Percentiles rank a stretch among this genome's conserved stretches.
Evolutionary conservation across 2,329 filamentous ascomycete species (phyloP).

Genomic region (Diaporthe caulivora): DNA sequence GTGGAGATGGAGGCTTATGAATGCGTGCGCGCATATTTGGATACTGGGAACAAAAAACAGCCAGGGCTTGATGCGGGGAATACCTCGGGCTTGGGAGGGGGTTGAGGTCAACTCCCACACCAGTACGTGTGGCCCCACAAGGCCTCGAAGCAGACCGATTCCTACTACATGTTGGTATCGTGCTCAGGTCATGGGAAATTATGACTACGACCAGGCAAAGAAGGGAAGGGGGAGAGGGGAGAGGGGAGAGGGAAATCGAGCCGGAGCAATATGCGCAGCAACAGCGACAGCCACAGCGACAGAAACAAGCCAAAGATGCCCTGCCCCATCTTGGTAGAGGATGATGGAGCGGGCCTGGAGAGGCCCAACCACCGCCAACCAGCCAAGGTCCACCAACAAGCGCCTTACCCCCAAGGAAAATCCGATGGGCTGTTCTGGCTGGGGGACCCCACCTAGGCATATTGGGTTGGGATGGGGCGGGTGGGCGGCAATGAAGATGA

Average conservation of each 20-base stretch:
- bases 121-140: too few relatives aligned
- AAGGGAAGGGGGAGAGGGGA: background rate
- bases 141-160: background rate
- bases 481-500: conserved; percentile 19
- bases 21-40: conserved; percentile 18
- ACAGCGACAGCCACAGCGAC: background rate
- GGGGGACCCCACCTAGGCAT: too few relatives aligned
- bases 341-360: too few relatives aligned
- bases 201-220: background rate
- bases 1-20: background rate
- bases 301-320: background rate
- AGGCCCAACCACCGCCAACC: background rate
- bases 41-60: background rate
- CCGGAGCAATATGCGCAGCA: conserved; percentile 10
- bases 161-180: background rate
- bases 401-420: too few relatives aligned
- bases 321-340: background rate
- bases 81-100: background rate
- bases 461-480: too few relatives aligned
- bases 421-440: too few relatives aligned
- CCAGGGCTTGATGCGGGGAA: background rate
- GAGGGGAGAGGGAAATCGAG: too few relatives aligned
- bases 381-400: too few relatives aligned
- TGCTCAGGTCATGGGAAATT: background rate
- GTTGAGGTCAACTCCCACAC: too few relatives aligned